These are phyloP conservation scores for Starmerella sp. DNA, from an alignment of 805 yeast genomes.

Conservation along the genomic window DNA sequence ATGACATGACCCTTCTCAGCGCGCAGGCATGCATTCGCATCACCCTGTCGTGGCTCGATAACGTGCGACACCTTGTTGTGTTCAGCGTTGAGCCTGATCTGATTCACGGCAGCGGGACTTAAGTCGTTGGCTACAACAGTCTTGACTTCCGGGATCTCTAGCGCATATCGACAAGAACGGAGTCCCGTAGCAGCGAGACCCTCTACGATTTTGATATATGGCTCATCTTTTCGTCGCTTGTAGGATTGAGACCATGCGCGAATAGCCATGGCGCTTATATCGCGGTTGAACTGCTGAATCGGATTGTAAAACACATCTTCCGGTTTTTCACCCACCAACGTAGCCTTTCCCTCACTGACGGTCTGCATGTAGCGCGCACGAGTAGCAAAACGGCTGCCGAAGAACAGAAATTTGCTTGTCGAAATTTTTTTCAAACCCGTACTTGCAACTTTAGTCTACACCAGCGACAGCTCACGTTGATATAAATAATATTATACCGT, in stretches of 20 bases:
- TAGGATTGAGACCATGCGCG: slow-evolving; percentile 72
- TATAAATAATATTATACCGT: too few relatives aligned
- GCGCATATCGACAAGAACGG: slow-evolving; percentile 85
- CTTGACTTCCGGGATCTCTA: slow-evolving; percentile 70
- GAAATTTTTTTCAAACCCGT: background rate
- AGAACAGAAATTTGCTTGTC: background rate
- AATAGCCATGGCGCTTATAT: slow-evolving; percentile 72
- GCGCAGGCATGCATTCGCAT: slow-evolving; percentile 81
- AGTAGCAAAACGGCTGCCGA: background rate
- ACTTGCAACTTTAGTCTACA: too few relatives aligned
- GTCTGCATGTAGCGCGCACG: slow-evolving; percentile 10
- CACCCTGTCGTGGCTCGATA: slow-evolving; percentile 66
- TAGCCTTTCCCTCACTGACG: slow-evolving; percentile 68
- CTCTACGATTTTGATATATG: slow-evolving; percentile 63
- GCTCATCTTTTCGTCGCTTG: slow-evolving; percentile 25
- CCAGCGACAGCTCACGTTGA: too few relatives aligned
- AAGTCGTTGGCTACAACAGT: slow-evolving; percentile 82
- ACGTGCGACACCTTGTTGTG: slow-evolving; percentile 49
- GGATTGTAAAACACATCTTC: slow-evolving; percentile 89
- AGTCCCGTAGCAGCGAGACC: slow-evolving; percentile 93
- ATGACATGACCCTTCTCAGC: slow-evolving; percentile 56
- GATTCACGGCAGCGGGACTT: slow-evolving; percentile 69
- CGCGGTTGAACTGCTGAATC: slow-evolving; percentile 93
- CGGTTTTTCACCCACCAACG: slow-evolving; percentile 67
- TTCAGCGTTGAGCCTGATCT: slow-evolving; percentile 60